These are phyloP conservation scores for Yamadazyma kanchanaburiensis DNA, from an alignment of 1,139 yeast species.

Conservation along the genomic window DNA sequence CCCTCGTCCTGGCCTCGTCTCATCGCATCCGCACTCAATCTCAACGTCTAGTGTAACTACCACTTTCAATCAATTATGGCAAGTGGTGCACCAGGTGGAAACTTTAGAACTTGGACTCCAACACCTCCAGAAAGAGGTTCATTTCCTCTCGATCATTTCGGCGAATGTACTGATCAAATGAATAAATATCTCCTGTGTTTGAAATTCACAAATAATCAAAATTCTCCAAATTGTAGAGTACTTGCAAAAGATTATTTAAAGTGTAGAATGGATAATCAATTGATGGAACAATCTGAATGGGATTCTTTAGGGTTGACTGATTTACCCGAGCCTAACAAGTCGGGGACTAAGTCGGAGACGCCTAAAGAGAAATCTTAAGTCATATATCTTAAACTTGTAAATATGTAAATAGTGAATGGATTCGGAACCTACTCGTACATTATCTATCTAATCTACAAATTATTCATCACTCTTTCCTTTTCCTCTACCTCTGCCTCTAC, in stretches of 20 bases:
- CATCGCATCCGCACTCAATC: too few species aligned
- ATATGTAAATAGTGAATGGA: conserved; percentile 1
- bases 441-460: background rate
- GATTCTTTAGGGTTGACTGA: conserved; percentile 66
- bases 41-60: too few species aligned
- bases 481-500: conserved; percentile 14
- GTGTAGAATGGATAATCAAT: conserved; percentile 87
- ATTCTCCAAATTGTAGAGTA: conserved; percentile 84
- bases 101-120: conserved; percentile 60
- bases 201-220: conserved; percentile 72
- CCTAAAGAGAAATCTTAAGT: conserved; percentile 2
- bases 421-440: background rate
- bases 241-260: conserved; percentile 77
- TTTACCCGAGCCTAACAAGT: conserved; percentile 40
- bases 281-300: conserved; percentile 86
- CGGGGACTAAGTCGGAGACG: too few species aligned
- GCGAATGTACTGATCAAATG: conserved; percentile 80
- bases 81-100: conserved; percentile 35
- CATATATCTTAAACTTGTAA: conserved; percentile 1
- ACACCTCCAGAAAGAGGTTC: conserved; percentile 97
- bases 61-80: conserved; percentile 16
- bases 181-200: conserved; percentile 72
- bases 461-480: conserved; percentile 1
- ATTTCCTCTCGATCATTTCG: conserved; percentile 90
- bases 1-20: too few species aligned